phyloP scores from a whole-genome alignment of 177 flowering plant species.

The Vitis hybrid region DNA sequence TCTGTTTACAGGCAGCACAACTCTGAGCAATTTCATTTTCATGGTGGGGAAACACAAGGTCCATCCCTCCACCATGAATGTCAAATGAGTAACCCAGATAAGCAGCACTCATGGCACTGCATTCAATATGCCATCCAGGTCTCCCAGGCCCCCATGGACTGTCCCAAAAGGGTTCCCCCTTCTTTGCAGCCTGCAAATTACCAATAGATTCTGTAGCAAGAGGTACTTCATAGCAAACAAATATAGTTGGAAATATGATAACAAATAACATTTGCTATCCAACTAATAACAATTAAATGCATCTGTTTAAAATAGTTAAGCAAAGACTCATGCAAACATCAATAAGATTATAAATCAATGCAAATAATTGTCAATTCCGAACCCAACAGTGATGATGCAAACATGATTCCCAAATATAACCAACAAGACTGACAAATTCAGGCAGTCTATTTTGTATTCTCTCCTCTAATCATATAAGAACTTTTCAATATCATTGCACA shows the following conservation, averaged over 20 bases:
- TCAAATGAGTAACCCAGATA: conserved; percentile 86
- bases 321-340: neutral
- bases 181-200: conserved; percentile 80
- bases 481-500: no score
- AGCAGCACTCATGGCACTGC: conserved; percentile 99
- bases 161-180: conserved; percentile 94
- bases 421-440: no score
- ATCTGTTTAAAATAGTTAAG: neutral
- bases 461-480: no score
- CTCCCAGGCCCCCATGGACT: conserved; percentile 99
- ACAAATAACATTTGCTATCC: neutral
- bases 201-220: neutral
- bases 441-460: no score
- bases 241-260: neutral
- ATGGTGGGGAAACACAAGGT: conserved; percentile 97
- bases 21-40: conserved; percentile 99
- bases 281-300: neutral
- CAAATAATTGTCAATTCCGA: neutral
- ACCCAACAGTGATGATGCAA: no score
- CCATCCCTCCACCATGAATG: conserved; percentile 99
- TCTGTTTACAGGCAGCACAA: conserved; percentile 81
- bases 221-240: neutral
- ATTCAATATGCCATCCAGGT: conserved; percentile 99
- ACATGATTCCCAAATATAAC: no score
- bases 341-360: neutral